A percentile compares a stretch with the other conserved stretches of the same genome.
These are phyloP conservation scores for Alloteropsis angusta DNA, from an alignment of 202 grass and related monocot species.

Conservation along the genomic window DNA sequence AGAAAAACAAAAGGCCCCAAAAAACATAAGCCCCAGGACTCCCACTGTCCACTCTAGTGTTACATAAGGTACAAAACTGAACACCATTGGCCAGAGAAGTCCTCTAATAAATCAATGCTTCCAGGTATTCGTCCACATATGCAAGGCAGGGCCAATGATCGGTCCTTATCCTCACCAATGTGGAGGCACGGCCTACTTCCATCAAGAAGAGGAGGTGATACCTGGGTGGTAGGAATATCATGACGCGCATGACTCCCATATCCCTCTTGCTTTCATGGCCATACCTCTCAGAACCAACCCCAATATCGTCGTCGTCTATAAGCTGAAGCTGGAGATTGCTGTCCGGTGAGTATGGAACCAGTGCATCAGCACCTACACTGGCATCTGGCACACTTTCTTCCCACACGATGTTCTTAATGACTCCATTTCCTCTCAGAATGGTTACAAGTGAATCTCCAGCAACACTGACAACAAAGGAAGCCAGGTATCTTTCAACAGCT, in stretches of 20 bases:
- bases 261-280: conserved; percentile 41
- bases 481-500: conserved; percentile 69
- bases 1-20: conserved; percentile 13
- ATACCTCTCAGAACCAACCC: conserved; percentile 20
- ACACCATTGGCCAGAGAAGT: conserved; percentile 8
- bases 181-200: conserved; percentile 72
- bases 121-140: conserved; percentile 91
- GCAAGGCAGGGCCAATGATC: conserved; percentile 98
- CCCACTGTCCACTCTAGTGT: conserved; percentile 8
- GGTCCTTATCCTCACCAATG: conserved; percentile 80
- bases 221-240: conserved; percentile 86
- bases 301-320: conserved; percentile 32
- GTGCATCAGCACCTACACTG: conserved; percentile 44
- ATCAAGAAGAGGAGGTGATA: conserved; percentile 96
- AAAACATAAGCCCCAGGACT: not conserved
- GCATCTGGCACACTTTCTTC: conserved; percentile 46
- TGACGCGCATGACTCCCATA: conserved; percentile 53
- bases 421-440: conserved; percentile 50
- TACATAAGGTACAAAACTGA: conserved; percentile 47
- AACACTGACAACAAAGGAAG: conserved; percentile 65
- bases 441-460: conserved; percentile 51
- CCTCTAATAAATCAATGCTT: conserved; percentile 52
- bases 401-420: conserved; percentile 67
- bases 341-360: conserved; percentile 61
- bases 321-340: conserved; percentile 45